Base-by-base conservation (phyloP, 78 protist species). In the Chrysochromulina parva region DNA sequence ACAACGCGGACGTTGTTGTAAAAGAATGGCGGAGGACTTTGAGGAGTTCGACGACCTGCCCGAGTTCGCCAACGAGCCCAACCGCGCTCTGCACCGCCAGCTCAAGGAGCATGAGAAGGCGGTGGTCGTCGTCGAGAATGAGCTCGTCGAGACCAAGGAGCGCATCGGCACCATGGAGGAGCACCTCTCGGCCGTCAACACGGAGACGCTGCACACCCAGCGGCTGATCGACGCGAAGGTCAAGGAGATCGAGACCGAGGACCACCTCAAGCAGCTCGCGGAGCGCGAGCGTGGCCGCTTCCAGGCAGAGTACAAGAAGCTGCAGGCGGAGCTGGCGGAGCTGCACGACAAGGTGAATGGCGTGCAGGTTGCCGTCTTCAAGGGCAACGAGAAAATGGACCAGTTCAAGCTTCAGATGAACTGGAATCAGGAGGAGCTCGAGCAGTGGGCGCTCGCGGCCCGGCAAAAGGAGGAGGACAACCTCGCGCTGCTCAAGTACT, bases 401-500 rank as follows among this genome's bases (percentile, higher is more conserved):
- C 76, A 14, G n/a, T 90, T 94, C 74, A 94, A 93, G 90, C 50
- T 71, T 16, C 88, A 91, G 85, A 89, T 94, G 93, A 81, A 90
- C 84, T 93, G 90, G 95, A 92, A 94, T 60, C 95, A 96, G 69
- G 96, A 90, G 71, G 84, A 90, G 93, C 57, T 90, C 52, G 93
- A 90, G 88, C 96, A 96, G 86, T 96, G 97, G 97, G 93, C 93
- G 6, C 13, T 93, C 62, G 97, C 96, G 0, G 76, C 81, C 28
- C 0, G 58, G 57, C 97, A 96, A 78, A 96, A 96, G 74, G 96
- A 96, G 84, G 97, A 93, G 69, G 95, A 93, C 73, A 58, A 58
- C 14, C 62, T 88, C 9, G 90, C 88, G 13, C 71, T 91, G 38
- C 78, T 20, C 55, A 38, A 47, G 62, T 78, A 82, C 88, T 14